Base-by-base conservation (phyloP, 805 yeast genomes). In the Hemisphaericaspora nanyangensis region DNA sequence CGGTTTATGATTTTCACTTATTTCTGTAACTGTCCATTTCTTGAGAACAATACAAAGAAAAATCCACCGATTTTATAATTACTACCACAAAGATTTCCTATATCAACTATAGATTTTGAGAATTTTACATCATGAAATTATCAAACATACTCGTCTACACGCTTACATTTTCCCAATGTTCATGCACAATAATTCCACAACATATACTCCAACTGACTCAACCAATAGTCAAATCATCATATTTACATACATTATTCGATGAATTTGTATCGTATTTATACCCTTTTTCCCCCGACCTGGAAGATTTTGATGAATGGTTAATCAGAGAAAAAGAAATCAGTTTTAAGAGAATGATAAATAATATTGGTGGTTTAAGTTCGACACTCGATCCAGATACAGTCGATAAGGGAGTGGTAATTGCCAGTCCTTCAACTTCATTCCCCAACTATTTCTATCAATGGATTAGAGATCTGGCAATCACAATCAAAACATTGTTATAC, bases 361-460 rank as follows among this genome's bases (percentile, higher is more conserved):
- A 80, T 50, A 76, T 80, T 27, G 85, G 84, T 16, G 82, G 82
- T 1, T 42, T 62, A 26, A 56, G 58, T 41, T 66, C 70, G 4
- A 53, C 43, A 15, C 51, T 59, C 18, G 49, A 45, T 17, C 43
- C 47, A 10, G 42, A 38, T 6, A 58, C 34, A 60, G 79, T 81
- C 2, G 65, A 76, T 0, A 50, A 59, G 6, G 97, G 97, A 22
- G 85, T 78, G 2, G 83, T 88, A 5, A 72, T 90, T 47, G 98
- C 98, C 1, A 80, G 93, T 6, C 95, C 96, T 6, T 87, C 95
- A 1, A 75, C 59, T 37, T 5, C 37, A 0, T 47, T 68, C 17
- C 98, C 98, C 1, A 74, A 91, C 60, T 91, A 91, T 60, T 89
- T 78, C 52, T 91, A 75, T 53, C 95, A 85, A 55, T 91, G 98